Evolutionary conservation across 257 asterid species (phyloP), one percentile per base, ranked within the genome.

Genomic region (Forsythia suspensa): DNA sequence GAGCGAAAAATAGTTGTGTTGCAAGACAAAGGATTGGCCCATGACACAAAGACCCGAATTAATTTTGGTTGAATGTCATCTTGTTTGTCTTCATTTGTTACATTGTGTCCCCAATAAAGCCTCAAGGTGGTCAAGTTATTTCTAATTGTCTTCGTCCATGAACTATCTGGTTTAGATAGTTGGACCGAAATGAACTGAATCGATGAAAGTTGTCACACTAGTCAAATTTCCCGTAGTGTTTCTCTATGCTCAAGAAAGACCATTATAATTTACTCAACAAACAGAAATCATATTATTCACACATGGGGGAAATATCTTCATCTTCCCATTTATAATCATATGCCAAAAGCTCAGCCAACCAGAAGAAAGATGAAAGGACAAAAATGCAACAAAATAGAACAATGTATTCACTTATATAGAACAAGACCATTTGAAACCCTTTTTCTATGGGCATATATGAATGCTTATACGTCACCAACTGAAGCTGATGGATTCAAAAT

Each of bases 401-500:
- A n/a, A n/a, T 5, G 10, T 7, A n/a, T 57, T 57, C 66, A n/a
- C 29, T 57, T 29, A 15, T 13, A n/a, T n/a, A 57, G 66, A 57
- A 57, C 29, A 20, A n/a, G 66, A n/a, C 6, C 29, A n/a, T 57
- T 2, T 57, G 66, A 57, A 57, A 41, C 44, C 44, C 44, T 41
- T 41, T 57, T n/a, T 16, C 65, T 52, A 16, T 4, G 52, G 34
- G 34, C 34, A 29, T 29, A 29, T 11, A 44, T 11, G 10, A 10
- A 11, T 44, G 52, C 52, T 48, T 48, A 48, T 13, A 13, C 34
- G 69, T 94, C 92, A 94, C 97, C 97, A 92, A 75, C 89, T 90
- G 85, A 94, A 94, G 82, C 97, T 92, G 79, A 94, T 88, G 79
- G 94, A 90, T 57, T 91, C 97, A 70, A 94, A 94, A 81, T 94